Evolutionary conservation across 441 rosid genomes (phyloP).

Genomic region (Erodium moschatum): DNA sequence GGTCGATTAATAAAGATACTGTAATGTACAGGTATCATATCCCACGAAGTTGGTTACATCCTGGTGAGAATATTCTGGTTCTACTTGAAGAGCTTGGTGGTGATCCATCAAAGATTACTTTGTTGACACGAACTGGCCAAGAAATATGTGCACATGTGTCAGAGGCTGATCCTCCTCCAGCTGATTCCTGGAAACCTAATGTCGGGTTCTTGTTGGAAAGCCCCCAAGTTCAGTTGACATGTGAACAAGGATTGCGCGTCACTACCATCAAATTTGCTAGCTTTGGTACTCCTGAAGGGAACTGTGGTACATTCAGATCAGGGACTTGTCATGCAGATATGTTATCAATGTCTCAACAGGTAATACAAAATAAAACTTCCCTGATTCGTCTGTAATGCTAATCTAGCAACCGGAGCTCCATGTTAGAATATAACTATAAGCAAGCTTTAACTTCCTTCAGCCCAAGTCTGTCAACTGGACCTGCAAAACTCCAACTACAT

Average conservation of each 20-base stretch:
- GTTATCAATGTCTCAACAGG: conserved; percentile 36
- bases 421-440: background rate
- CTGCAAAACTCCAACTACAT: background rate
- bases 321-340: conserved; percentile 42
- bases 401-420: background rate
- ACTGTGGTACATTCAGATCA: conserved; percentile 35
- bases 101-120: conserved; percentile 42
- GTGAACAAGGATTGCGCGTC: conserved; percentile 53
- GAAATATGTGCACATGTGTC: conserved; percentile 45
- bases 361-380: conserved; percentile 16
- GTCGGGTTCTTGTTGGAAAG: conserved; percentile 21
- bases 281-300: conserved; percentile 50
- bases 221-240: conserved; percentile 38
- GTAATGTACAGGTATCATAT: conserved; percentile 42
- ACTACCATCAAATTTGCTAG: conserved; percentile 42
- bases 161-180: conserved; percentile 45
- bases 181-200: conserved; percentile 38
- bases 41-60: conserved; percentile 49
- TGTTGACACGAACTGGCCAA: conserved; percentile 31
- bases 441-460: background rate
- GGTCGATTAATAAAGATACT: conserved; percentile 4
- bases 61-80: conserved; percentile 46
- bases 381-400: background rate
- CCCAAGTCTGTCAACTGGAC: background rate
- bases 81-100: conserved; percentile 61